phyloP scores from a whole-genome alignment of 768 basidiomycete species.

The Boletus rubropictus region DNA sequence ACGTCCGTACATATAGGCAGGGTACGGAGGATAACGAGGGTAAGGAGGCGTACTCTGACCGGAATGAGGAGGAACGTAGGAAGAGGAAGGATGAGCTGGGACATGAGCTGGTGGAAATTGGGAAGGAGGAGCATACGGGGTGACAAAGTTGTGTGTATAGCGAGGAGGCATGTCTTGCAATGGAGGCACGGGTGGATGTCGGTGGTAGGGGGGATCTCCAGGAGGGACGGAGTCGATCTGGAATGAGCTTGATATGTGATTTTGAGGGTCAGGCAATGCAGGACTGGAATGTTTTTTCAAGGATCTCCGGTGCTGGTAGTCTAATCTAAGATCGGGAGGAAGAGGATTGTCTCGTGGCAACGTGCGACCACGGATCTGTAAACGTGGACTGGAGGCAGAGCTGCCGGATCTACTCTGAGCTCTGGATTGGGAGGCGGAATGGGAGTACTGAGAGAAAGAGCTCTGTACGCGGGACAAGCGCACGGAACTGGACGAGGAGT shows the following conservation, averaged over 20 bases:
- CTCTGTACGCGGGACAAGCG: constrained; percentile 36
- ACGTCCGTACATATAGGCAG: constrained; percentile 30
- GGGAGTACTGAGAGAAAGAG: constrained; percentile 25
- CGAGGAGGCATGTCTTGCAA: constrained; percentile 21
- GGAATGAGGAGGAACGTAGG: constrained; percentile 20
- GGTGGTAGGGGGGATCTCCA: constrained; percentile 16
- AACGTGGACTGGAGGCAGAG: constrained; percentile 45
- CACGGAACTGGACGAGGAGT: constrained; percentile 29
- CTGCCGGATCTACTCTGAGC: constrained; percentile 42
- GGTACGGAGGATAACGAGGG: constrained; percentile 32
- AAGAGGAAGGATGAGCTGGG: constrained; percentile 23
- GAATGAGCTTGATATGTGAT: constrained; percentile 9
- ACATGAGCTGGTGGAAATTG: constrained; percentile 15
- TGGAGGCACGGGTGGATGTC: constrained; percentile 15
- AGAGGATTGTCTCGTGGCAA: constrained; percentile 37
- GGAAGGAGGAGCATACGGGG: constrained; percentile 14
- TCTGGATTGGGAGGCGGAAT: constrained; percentile 40
- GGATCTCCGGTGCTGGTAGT: constrained; percentile 13
- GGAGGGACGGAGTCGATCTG: constrained; percentile 11
- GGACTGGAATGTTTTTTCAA: constrained; percentile 17
- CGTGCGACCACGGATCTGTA: constrained; percentile 35
- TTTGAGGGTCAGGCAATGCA: constrained; percentile 14
- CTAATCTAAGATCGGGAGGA: constrained; percentile 21
- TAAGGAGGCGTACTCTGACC: constrained; percentile 33
- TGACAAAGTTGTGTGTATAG: constrained; percentile 12